Evolutionary conservation across 192 early-diverging fungal species (phyloP), one percentile per base, ranked within the genome.

Genomic region (Umbelopsis vinacea): DNA sequence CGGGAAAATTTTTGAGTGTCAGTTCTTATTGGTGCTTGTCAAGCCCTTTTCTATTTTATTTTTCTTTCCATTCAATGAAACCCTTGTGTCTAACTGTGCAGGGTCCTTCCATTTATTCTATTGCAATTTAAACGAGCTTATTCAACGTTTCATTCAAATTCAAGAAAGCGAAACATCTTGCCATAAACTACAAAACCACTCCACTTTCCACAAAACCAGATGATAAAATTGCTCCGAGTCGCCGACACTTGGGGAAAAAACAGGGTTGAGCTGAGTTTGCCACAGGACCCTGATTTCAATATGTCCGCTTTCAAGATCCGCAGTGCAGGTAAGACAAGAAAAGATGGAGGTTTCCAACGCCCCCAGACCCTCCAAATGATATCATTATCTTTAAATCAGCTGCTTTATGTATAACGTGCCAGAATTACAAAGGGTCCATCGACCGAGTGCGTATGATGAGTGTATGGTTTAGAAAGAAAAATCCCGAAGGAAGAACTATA

Each of bases 1-100:
- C 57, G 29, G 26, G 57, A 35, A 29, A 63, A 63, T 63, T n/a
- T 63, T 63, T 63, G 57, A 63, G 57, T 26, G 57, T 63, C 57
- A 63, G 57, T 63, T 63, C 19, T 63, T 37, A 63, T 63, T 63
- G 57, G 57, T 63, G 26, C 57, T 37, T 37, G 19, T 3, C 57
- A 17, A 35, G 29, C 48, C 48, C 1, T 29, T n/a, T n/a, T 29
- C 48, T 15, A 6, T 21, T 21, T 15, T 21, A 3, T 43, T 54
- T 54, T n/a, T 17, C n/a, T 8, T 21, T 52, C 23, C 23, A 26
- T 54, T 52, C 17, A 54, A 24, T 54, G 53, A 24, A 54, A 54
- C 50, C 11, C 11, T 1, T 14, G 53, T 43, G 40, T 43, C 40
- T 43, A 4, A 43, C 8, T 43, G 23, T 12, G 26, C 22, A 54